Evolutionary conservation across 164 flowering plant genomes (phyloP).

Genomic region (Cinnamomum micranthum): DNA sequence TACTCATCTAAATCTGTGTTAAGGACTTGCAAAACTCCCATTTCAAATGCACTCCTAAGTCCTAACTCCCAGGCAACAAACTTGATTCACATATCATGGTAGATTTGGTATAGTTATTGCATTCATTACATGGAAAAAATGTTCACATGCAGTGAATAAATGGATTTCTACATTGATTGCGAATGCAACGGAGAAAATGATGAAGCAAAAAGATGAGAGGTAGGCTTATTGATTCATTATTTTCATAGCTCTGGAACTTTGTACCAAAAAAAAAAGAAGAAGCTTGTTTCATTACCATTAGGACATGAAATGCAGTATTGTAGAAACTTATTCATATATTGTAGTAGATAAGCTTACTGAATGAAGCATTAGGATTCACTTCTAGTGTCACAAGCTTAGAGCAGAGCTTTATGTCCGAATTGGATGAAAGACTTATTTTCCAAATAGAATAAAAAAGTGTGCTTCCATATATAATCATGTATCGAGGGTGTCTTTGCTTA

Average conservation of each 20-base stretch:
- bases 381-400: too few species aligned
- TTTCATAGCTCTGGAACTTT: neutral
- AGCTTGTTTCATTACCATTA: too few species aligned
- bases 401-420: too few species aligned
- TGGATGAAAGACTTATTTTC: too few species aligned
- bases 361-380: too few species aligned
- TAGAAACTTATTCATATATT: too few species aligned
- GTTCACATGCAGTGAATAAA: slow-evolving; percentile 65
- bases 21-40: neutral
- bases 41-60: neutral
- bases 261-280: neutral
- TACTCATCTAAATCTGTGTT: neutral
- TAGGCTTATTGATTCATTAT: slow-evolving; percentile 18
- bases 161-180: slow-evolving; percentile 88
- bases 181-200: slow-evolving; percentile 82
- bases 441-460: too few species aligned
- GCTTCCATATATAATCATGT: too few species aligned
- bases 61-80: neutral
- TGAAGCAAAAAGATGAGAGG: slow-evolving; percentile 98
- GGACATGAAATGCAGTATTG: too few species aligned
- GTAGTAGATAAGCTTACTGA: too few species aligned
- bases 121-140: slow-evolving; percentile 1
- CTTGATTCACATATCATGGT: neutral
- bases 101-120: neutral
- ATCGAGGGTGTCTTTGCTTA: too few species aligned